Evolutionary conservation across 768 basidiomycete genomes (phyloP), one percentile per base, ranked within the genome.

Genomic region (Gloeostereum incarnatum): DNA sequence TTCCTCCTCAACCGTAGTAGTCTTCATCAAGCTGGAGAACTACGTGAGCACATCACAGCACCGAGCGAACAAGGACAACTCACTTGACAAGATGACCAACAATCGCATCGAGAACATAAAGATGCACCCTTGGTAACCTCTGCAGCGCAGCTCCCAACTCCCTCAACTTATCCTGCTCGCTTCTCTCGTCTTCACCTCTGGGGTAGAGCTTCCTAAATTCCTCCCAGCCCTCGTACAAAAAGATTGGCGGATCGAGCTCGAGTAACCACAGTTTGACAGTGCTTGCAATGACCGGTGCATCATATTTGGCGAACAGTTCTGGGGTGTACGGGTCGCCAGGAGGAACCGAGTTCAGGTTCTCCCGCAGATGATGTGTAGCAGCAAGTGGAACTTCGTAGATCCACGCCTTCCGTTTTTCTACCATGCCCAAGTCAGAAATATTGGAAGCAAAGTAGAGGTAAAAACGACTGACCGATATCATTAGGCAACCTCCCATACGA

Each of bases 321-420:
- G 68, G 53, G 5, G 73, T 78, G 13, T 84, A 59, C 7, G 69
- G 57, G 39, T 69, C 65, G 19, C 66, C 69, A 36, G 69, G 55
- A 5, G 73, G 79, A n/a, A 85, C 59, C 7, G 70, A 75, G 53
- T 96, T 94, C 38, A 97, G 65, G 4, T 70, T 69, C 58, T 91
- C 87, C 40, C 93, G 80, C 21, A 97, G 76, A 42, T 83, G 82
- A 49, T 98, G 93, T 11, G 85, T 73, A 18, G 78, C 75, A 1
- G 77, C 66, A 5, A 98, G 69, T 1, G 92, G 91, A 3, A 88
- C 85, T 49, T 97, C 90, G 58, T 96, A 98, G 38, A 97, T 87
- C 93, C 93, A 97, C 3, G 81, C 65, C 62, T 83, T 90, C 42
- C 93, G 78, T 53, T 77, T 83, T 55, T 93, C 92, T 80, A 38